phyloP scores from a whole-genome alignment of 2,329 filamentous ascomycete genomes.

The Colletotrichum destructivum region DNA sequence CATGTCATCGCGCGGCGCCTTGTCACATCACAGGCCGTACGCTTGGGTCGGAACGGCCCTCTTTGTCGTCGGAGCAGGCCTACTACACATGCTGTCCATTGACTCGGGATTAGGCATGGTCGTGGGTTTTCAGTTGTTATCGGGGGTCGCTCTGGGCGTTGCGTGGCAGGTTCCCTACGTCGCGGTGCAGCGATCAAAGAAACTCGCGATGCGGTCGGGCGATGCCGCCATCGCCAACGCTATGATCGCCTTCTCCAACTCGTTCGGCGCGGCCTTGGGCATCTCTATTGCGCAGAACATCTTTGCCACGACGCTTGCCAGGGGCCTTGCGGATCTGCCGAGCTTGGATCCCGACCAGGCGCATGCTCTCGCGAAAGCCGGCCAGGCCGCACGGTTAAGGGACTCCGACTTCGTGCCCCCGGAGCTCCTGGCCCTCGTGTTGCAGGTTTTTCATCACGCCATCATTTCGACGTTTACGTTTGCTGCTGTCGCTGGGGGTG shows the following conservation, averaged over 20 bases:
- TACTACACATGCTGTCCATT: constrained; percentile 67
- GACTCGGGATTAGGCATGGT: constrained; percentile 68
- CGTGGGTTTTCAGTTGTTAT: constrained; percentile 60
- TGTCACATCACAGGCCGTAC: constrained; percentile 44
- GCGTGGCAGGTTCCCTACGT: constrained; percentile 26
- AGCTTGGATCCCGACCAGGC: too few relatives aligned
- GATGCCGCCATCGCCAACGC: constrained; percentile 25
- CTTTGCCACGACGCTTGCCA: not conserved
- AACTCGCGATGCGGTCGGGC: not conserved
- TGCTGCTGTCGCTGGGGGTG: too few relatives aligned
- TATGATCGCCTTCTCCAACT: constrained; percentile 18
- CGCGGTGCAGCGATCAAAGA: constrained; percentile 16
- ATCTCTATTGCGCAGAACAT: constrained; percentile 18
- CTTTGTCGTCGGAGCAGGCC: constrained; percentile 63
- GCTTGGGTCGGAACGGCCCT: constrained; percentile 59
- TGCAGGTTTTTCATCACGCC: too few relatives aligned
- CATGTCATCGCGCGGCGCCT: constrained; percentile 58
- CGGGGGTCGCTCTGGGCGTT: constrained; percentile 10
- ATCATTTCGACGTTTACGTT: too few relatives aligned
- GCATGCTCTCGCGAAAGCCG: too few relatives aligned
- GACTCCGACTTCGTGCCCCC: too few relatives aligned
- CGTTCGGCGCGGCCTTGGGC: constrained; percentile 11
- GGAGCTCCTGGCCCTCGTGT: too few relatives aligned
- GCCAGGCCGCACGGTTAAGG: too few relatives aligned
- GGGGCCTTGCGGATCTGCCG: too few relatives aligned